These are phyloP conservation scores for Yamadazyma scolyti DNA, from an alignment of 805 yeast genomes.

Conservation along the genomic window DNA sequence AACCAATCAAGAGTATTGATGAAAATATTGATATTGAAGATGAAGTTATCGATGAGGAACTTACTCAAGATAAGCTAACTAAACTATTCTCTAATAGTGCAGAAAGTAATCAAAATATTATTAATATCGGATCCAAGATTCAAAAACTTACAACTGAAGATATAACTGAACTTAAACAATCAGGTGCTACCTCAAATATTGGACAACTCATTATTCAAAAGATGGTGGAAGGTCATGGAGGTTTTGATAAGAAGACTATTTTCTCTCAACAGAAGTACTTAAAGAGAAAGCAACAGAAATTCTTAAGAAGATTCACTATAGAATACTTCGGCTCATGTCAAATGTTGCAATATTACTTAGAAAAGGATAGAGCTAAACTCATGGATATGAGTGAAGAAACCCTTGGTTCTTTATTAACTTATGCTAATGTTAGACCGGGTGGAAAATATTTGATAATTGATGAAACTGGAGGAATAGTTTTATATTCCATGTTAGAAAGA, in stretches of 20 bases:
- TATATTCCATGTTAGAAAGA: constrained; percentile 83
- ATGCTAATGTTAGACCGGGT: constrained; percentile 83
- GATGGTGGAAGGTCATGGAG: constrained; percentile 79
- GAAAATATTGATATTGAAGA: constrained; percentile 22
- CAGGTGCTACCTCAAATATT: constrained; percentile 55
- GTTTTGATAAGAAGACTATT: constrained; percentile 83
- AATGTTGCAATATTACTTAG: constrained; percentile 68
- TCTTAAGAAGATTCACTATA: constrained; percentile 78
- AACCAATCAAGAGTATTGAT: constrained; percentile 44
- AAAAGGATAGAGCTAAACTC: constrained; percentile 69
- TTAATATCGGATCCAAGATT: constrained; percentile 63
- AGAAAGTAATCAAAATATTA: constrained; percentile 60
- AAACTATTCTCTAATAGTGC: constrained; percentile 43
- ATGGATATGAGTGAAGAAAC: constrained; percentile 84
- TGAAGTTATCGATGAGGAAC: constrained; percentile 30
- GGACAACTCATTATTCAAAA: constrained; percentile 79
- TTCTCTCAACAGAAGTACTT: constrained; percentile 90
- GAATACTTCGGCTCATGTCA: constrained; percentile 70
- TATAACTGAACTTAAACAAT: constrained; percentile 75
- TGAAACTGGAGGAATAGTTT: constrained; percentile 91
- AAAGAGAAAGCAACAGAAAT: constrained; percentile 88
- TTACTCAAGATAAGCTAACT: constrained; percentile 36
- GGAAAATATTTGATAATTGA: constrained; percentile 87
- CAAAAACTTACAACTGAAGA: constrained; percentile 78
- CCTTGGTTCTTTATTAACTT: constrained; percentile 69